These are phyloP conservation scores for Lepidium sativum DNA, from an alignment of 345 rosid species.

Conservation along the genomic window DNA sequence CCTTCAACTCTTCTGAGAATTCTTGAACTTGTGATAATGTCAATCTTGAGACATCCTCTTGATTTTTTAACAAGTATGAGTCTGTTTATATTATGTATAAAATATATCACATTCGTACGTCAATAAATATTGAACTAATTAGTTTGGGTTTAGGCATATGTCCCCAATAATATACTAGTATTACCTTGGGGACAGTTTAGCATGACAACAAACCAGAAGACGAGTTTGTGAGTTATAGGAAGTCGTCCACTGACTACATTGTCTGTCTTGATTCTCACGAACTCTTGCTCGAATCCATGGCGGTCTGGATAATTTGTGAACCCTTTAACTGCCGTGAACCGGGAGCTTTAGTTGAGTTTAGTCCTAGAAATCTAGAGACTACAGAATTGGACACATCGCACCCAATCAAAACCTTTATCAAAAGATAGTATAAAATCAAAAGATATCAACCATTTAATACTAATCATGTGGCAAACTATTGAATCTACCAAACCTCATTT, in stretches of 20 bases:
- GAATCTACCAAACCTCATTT: background rate
- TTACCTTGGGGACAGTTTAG: conserved; percentile 14
- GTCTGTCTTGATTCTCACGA: conserved; percentile 15
- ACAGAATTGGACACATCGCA: conserved; percentile 51
- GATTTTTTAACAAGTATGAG: conserved; percentile 1
- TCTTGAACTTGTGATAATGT: conserved; percentile 19
- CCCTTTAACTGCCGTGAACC: conserved; percentile 30
- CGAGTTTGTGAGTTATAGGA: conserved; percentile 29
- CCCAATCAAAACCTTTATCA: conserved; percentile 34
- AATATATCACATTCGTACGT: background rate
- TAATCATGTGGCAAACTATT: background rate
- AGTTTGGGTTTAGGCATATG: background rate
- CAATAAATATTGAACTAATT: background rate
- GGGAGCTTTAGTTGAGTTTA: conserved; percentile 27
- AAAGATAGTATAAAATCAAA: background rate
- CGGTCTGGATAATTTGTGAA: conserved; percentile 33
- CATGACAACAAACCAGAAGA: conserved; percentile 36
- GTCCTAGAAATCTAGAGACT: conserved; percentile 29
- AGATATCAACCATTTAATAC: background rate
- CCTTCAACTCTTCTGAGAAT: conserved; percentile 29
- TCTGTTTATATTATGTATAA: background rate
- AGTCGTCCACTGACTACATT: conserved; percentile 23
- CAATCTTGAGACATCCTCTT: conserved; percentile 21
- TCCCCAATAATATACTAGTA: background rate
- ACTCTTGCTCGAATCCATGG: conserved; percentile 24